Evolutionary conservation across 768 basidiomycete species (phyloP).

Genomic region (Suillus hirtellus): DNA sequence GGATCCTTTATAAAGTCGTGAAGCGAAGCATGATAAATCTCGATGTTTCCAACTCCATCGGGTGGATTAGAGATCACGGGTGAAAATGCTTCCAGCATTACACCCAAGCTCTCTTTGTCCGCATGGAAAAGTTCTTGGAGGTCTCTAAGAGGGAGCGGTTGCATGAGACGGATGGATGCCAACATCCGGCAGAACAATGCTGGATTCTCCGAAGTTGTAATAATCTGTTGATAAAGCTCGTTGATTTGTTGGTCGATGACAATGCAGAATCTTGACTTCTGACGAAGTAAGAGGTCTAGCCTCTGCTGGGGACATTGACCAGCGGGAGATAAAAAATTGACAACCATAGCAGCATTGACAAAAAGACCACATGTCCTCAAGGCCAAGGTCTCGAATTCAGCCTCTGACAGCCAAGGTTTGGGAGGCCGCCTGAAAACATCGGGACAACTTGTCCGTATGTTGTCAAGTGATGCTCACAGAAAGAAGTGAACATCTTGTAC

Average conservation of each 20-base stretch:
- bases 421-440: slow-evolving; percentile 1
- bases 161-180: background rate
- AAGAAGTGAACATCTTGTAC: slow-evolving; percentile 18
- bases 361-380: slow-evolving; percentile 17
- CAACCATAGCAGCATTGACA: slow-evolving; percentile 17
- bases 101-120: background rate
- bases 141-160: background rate
- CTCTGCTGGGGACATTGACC: background rate
- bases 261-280: background rate
- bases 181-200: background rate
- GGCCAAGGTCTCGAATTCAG: slow-evolving; percentile 16
- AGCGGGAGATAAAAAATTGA: slow-evolving; percentile 16
- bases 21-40: slow-evolving; percentile 8
- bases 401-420: slow-evolving; percentile 17
- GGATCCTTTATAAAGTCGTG: background rate
- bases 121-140: background rate
- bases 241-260: background rate
- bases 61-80: background rate
- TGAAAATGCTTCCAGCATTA: background rate
- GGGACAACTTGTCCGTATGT: slow-evolving; percentile 10
- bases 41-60: background rate
- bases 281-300: background rate
- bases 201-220: background rate
- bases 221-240: background rate
- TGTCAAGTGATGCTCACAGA: slow-evolving; percentile 15